phyloP scores from a whole-genome alignment of 2,329 filamentous ascomycete genomes.

The Apiospora hydei region DNA sequence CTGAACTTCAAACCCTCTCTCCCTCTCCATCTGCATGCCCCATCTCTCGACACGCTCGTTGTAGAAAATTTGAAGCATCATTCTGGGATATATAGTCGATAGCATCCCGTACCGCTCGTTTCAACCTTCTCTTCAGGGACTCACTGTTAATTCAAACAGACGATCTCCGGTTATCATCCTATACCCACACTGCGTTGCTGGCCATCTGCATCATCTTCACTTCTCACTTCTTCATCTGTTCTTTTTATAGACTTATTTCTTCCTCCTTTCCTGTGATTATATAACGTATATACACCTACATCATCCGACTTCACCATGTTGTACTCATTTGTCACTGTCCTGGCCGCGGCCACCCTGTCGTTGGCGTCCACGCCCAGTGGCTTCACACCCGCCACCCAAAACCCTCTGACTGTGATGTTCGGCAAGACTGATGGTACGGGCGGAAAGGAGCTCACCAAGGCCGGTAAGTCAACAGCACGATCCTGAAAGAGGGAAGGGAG shows the following conservation, averaged over 20 bases:
- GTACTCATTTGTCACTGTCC: constrained; percentile 40
- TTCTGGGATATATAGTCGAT: constrained; percentile 13
- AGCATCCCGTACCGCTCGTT: not conserved
- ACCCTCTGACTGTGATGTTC: constrained; percentile 49
- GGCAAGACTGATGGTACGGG: constrained; percentile 45
- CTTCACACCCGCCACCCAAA: constrained; percentile 48
- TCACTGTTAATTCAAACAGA: constrained; percentile 9
- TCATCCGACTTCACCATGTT: constrained; percentile 40
- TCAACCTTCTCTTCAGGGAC: not conserved
- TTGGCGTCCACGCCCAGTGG: constrained; percentile 50
- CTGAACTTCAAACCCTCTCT: constrained; percentile 6
- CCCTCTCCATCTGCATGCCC: constrained; percentile 9
- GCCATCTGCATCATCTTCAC: constrained; percentile 4
- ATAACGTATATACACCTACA: not conserved
- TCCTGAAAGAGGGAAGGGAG: not conserved
- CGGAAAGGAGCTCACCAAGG: constrained; percentile 47
- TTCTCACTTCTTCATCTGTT: not conserved
- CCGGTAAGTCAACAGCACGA: constrained; percentile 39
- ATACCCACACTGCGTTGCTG: constrained; percentile 19
- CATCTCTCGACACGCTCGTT: constrained; percentile 6
- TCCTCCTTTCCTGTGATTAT: not conserved
- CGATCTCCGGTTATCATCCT: not conserved
- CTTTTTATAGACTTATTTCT: not conserved
- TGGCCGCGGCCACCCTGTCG: constrained; percentile 44
- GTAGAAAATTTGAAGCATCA: not conserved